Percentiles rank a stretch among this genome's conserved stretches.
These are phyloP conservation scores for Phenoliferia sp. DNA, from an alignment of 1,284 basidiomycete species.

Conservation along the genomic window DNA sequence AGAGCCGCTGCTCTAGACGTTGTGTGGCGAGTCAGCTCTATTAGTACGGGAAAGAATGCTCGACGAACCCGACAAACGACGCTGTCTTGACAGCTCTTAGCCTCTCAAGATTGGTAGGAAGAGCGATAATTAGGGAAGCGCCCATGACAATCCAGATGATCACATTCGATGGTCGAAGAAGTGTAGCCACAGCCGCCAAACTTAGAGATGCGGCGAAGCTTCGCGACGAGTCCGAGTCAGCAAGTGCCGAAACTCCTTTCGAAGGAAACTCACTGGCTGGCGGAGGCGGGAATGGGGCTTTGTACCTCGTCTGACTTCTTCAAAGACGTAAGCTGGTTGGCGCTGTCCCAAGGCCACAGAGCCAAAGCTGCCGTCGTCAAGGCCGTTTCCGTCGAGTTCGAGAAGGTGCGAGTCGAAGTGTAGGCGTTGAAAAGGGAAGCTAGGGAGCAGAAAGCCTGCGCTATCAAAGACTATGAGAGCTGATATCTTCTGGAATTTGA, in stretches of 20 bases:
- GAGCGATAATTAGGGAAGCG: background rate
- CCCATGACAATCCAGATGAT: slow-evolving; percentile 77
- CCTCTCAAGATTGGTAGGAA: background rate
- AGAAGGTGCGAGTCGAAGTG: slow-evolving; percentile 79
- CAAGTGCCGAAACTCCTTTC: background rate
- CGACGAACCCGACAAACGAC: slow-evolving; percentile 1
- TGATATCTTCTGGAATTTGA: background rate
- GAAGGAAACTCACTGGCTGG: background rate
- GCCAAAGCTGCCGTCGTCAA: slow-evolving; percentile 72
- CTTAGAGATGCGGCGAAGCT: slow-evolving; percentile 42
- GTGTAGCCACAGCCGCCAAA: slow-evolving; percentile 69
- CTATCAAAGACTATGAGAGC: slow-evolving; percentile 4
- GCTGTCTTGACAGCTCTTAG: background rate
- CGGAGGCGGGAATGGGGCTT: too few relatives aligned
- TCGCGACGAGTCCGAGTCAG: background rate
- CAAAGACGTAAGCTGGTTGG: background rate
- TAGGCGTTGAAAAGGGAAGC: slow-evolving; percentile 82
- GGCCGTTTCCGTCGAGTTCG: slow-evolving; percentile 88
- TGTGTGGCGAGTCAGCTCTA: background rate
- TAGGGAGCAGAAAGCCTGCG: slow-evolving; percentile 71
- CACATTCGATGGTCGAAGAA: slow-evolving; percentile 78
- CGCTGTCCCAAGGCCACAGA: slow-evolving; percentile 56
- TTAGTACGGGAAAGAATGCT: background rate
- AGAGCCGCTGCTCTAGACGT: slow-evolving; percentile 14
- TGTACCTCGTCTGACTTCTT: background rate